Percentiles rank a stretch among this genome's conserved stretches.
Conservation (phyloP, 768 basidiomycete species). For the Panus rudis region DNA sequence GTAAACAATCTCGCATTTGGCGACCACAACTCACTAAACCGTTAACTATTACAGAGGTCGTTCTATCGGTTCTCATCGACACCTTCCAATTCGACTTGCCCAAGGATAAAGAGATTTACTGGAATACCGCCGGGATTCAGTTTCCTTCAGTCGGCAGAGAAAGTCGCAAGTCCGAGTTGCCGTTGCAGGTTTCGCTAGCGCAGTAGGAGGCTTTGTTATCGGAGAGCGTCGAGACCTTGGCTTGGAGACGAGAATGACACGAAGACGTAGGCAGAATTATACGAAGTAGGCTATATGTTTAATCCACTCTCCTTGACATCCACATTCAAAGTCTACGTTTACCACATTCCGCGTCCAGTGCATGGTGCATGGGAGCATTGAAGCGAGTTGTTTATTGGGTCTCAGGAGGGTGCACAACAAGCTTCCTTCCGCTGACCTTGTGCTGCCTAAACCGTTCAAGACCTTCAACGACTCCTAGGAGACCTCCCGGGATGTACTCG, state of each 20-base stretch:
- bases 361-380: too few species aligned
- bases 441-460: constrained; percentile 34
- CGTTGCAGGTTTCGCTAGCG: background rate
- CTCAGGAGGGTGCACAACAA: constrained; percentile 38
- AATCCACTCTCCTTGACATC: too few species aligned
- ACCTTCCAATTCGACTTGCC: background rate
- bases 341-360: too few species aligned
- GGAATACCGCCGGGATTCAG: constrained; percentile 1
- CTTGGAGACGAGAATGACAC: too few species aligned
- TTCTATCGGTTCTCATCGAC: background rate
- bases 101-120: background rate
- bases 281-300: too few species aligned
- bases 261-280: too few species aligned
- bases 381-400: constrained; percentile 23
- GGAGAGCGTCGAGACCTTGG: too few species aligned
- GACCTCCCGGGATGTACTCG: constrained; percentile 34
- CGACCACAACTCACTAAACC: background rate
- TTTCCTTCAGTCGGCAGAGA: constrained; percentile 3
- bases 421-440: constrained; percentile 37
- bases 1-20: constrained; percentile 9
- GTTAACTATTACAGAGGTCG: background rate
- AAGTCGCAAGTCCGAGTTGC: background rate
- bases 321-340: too few species aligned
- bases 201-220: too few species aligned
- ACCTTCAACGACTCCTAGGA: constrained; percentile 34